Percentiles rank a stretch among this genome's conserved stretches.
phyloP scores from a whole-genome alignment of 73 alveolate genomes.

The Urostyla sp. region DNA sequence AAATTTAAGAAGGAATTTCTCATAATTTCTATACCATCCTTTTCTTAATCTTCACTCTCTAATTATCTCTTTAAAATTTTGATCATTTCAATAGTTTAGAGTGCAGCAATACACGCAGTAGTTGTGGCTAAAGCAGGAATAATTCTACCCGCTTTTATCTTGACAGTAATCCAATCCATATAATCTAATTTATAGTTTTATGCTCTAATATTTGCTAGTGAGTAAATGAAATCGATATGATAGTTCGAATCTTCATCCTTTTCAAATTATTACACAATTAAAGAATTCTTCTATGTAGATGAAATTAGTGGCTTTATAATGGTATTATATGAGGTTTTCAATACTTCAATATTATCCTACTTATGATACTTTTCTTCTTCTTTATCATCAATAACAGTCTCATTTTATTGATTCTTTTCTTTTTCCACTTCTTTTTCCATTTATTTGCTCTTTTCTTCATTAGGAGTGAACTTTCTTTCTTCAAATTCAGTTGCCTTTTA shows the following conservation, averaged over 20 bases:
- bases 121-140: constrained; percentile 98
- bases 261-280: constrained; percentile 88
- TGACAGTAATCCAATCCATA: constrained; percentile 97
- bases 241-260: constrained; percentile 94
- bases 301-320: constrained; percentile 27
- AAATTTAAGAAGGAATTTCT: constrained; percentile 85
- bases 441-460: constrained; percentile 85
- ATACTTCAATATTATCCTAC: constrained; percentile 48
- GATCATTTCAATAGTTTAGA: constrained; percentile 90
- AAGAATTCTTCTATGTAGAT: neutral
- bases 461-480: constrained; percentile 84
- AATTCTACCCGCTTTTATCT: constrained; percentile 97
- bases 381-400: constrained; percentile 50
- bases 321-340: constrained; percentile 61
- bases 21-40: too few relatives aligned
- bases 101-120: constrained; percentile 96
- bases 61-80: constrained; percentile 77
- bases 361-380: constrained; percentile 67
- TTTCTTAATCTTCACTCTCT: constrained; percentile 72
- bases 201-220: constrained; percentile 94
- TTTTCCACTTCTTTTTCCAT: constrained; percentile 85
- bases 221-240: constrained; percentile 94
- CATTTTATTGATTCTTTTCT: constrained; percentile 56
- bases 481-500: constrained; percentile 64
- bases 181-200: constrained; percentile 86